Percentiles rank a stretch among this genome's conserved stretches.
phyloP scores from a whole-genome alignment of 2,329 filamentous ascomycete species.

The Pezicula carpinea region DNA sequence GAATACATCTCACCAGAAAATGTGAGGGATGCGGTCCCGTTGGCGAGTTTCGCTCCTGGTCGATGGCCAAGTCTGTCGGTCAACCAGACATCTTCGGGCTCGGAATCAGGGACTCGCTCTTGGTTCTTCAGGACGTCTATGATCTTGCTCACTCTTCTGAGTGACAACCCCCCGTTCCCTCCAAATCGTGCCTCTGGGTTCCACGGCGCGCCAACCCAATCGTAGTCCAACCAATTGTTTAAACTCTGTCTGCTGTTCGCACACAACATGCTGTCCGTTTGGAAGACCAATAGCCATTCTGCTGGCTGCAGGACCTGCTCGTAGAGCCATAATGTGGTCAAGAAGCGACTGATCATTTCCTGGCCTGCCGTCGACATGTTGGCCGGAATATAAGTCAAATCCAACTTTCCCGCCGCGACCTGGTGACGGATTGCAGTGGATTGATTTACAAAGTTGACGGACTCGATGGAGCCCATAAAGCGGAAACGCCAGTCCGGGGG shows the following conservation, averaged over 20 bases:
- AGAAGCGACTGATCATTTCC: slow-evolving; percentile 47
- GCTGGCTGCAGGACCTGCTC: slow-evolving; percentile 40
- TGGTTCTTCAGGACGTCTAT: slow-evolving; percentile 47
- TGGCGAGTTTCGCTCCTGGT: slow-evolving; percentile 44
- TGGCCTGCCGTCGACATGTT: slow-evolving; percentile 45
- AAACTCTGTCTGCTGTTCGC: slow-evolving; percentile 42
- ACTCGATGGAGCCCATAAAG: slow-evolving; percentile 47
- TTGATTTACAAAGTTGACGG: slow-evolving; percentile 39
- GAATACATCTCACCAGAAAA: slow-evolving; percentile 47
- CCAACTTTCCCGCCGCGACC: slow-evolving; percentile 36
- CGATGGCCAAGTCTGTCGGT: slow-evolving; percentile 46
- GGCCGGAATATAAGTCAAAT: slow-evolving; percentile 45
- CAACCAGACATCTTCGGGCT: slow-evolving; percentile 54
- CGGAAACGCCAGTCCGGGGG: slow-evolving; percentile 53
- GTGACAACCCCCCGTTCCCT: slow-evolving; percentile 33
- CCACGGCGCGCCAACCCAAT: slow-evolving; percentile 32
- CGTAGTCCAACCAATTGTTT: slow-evolving; percentile 46
- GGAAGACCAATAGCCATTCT: slow-evolving; percentile 48
- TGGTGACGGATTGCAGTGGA: slow-evolving; percentile 39
- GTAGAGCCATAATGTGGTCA: slow-evolving; percentile 47
- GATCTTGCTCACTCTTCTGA: slow-evolving; percentile 49
- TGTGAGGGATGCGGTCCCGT: slow-evolving; percentile 42
- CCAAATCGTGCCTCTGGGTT: slow-evolving; percentile 26
- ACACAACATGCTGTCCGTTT: slow-evolving; percentile 49
- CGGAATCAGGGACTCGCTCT: slow-evolving; percentile 35